Evolutionary conservation across 2,329 filamentous ascomycete genomes (phyloP).

Genomic region (Nemania sp.): DNA sequence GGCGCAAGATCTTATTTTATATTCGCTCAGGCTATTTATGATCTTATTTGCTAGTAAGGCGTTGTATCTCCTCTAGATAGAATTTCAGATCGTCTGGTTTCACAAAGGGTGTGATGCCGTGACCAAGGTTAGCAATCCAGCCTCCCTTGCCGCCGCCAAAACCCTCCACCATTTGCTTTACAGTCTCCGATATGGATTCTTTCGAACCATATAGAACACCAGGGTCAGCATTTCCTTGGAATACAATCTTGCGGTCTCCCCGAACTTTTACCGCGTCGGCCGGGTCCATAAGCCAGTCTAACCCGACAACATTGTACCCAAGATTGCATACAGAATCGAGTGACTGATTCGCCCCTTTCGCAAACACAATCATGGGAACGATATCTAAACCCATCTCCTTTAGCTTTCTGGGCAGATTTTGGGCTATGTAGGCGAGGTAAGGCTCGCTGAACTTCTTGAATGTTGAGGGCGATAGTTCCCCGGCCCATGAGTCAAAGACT

Average conservation of each 20-base stretch:
- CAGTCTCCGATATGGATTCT: conserved; percentile 82
- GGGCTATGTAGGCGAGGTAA: conserved; percentile 85
- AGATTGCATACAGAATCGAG: conserved; percentile 87
- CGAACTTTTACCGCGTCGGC: conserved; percentile 85
- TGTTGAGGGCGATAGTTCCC: conserved; percentile 85
- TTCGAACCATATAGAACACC: conserved; percentile 89
- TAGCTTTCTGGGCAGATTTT: conserved; percentile 80
- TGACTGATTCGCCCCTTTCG: conserved; percentile 97
- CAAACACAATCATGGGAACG: conserved; percentile 98
- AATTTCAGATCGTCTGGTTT: conserved; percentile 93
- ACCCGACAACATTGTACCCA: conserved; percentile 91
- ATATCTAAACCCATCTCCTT: conserved; percentile 78
- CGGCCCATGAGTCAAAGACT: conserved; percentile 98
- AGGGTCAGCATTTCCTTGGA: conserved; percentile 97
- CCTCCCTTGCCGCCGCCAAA: conserved; percentile 83
- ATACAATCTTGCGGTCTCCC: conserved; percentile 76
- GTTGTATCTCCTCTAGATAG: conserved; percentile 93
- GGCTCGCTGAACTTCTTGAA: conserved; percentile 90
- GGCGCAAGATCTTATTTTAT: not conserved
- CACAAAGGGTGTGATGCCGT: conserved; percentile 95
- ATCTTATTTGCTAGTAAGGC: conserved; percentile 64
- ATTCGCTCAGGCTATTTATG: conserved; percentile 10
- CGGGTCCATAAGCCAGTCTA: conserved; percentile 95
- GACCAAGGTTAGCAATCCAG: conserved; percentile 97
- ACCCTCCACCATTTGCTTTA: conserved; percentile 87